Evolutionary conservation across 805 yeast species (phyloP).

Genomic region (Spencermartinsiella europaea): DNA sequence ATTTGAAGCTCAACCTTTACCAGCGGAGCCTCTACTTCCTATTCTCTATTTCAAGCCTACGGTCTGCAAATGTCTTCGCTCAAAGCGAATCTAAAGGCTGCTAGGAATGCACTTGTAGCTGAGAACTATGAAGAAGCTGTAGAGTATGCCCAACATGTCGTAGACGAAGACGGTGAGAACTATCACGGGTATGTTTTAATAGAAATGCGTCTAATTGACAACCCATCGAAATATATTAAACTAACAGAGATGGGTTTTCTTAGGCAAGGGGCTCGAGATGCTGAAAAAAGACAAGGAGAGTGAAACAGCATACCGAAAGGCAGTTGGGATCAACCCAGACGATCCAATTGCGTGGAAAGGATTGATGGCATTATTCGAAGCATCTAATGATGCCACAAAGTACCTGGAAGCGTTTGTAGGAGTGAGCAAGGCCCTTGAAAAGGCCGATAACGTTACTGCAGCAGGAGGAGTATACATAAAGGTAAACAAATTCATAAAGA

Average conservation of each 20-base stretch:
- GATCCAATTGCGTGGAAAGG: conserved; percentile 81
- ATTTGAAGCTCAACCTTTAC: too few species aligned
- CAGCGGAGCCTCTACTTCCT: too few species aligned
- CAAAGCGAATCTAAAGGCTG: conserved; percentile 21
- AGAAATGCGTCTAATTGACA: not conserved
- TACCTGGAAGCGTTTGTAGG: conserved; percentile 21
- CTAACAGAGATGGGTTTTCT: conserved; percentile 35
- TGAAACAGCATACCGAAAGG: conserved; percentile 40
- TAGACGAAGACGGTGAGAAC: conserved; percentile 50
- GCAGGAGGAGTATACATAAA: conserved; percentile 23
- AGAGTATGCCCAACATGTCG: conserved; percentile 48
- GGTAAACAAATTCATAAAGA: conserved; percentile 16
- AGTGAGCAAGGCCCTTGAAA: conserved; percentile 18
- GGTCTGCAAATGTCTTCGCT: too few species aligned
- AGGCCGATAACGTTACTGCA: conserved; percentile 18
- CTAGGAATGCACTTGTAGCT: conserved; percentile 31
- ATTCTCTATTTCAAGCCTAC: too few species aligned
- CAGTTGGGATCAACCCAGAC: conserved; percentile 39
- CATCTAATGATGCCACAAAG: conserved; percentile 14
- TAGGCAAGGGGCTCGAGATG: conserved; percentile 62
- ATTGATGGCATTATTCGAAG: conserved; percentile 34
- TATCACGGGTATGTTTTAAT: conserved; percentile 55
- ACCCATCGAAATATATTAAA: not conserved
- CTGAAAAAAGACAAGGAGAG: conserved; percentile 41
- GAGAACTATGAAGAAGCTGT: conserved; percentile 61